Evolutionary conservation across 768 basidiomycete species (phyloP).

Genomic region (Neoboletus magnificus): DNA sequence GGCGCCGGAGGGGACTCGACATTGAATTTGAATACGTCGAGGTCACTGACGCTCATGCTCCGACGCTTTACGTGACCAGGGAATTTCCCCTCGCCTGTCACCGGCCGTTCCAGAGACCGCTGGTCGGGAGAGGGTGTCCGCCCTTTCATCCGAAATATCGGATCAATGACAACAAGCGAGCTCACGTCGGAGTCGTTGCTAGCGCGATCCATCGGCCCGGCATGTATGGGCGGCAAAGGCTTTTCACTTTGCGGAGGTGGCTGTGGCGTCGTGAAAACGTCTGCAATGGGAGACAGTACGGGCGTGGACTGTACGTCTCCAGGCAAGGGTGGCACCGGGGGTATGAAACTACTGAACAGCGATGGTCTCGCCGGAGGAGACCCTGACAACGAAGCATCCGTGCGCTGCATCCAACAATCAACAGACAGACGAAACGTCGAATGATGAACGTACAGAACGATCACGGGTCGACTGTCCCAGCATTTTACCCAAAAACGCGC

Average conservation of each 20-base stretch:
- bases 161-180: slow-evolving; percentile 58
- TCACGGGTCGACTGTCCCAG: slow-evolving; percentile 65
- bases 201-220: slow-evolving; percentile 31
- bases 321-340: slow-evolving; percentile 49
- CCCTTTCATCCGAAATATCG: slow-evolving; percentile 38
- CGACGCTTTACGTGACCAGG: slow-evolving; percentile 48
- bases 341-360: slow-evolving; percentile 36
- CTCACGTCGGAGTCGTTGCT: slow-evolving; percentile 48
- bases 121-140: slow-evolving; percentile 32
- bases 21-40: slow-evolving; percentile 49
- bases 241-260: slow-evolving; percentile 44
- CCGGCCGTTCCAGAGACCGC: slow-evolving; percentile 25
- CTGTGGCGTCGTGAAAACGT: slow-evolving; percentile 45
- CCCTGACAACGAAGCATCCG: slow-evolving; percentile 42
- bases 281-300: slow-evolving; percentile 45
- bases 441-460: slow-evolving; percentile 52
- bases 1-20: slow-evolving; percentile 36
- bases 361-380: slow-evolving; percentile 27
- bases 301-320: slow-evolving; percentile 37
- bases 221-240: slow-evolving; percentile 60
- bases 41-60: slow-evolving; percentile 72
- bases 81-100: slow-evolving; percentile 26
- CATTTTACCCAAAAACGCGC: slow-evolving; percentile 78
- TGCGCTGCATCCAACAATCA: slow-evolving; percentile 44
- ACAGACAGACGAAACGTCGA: slow-evolving; percentile 4